phyloP scores from a whole-genome alignment of 371 early-diverging fungal genomes.

The Mortierella sp. region DNA sequence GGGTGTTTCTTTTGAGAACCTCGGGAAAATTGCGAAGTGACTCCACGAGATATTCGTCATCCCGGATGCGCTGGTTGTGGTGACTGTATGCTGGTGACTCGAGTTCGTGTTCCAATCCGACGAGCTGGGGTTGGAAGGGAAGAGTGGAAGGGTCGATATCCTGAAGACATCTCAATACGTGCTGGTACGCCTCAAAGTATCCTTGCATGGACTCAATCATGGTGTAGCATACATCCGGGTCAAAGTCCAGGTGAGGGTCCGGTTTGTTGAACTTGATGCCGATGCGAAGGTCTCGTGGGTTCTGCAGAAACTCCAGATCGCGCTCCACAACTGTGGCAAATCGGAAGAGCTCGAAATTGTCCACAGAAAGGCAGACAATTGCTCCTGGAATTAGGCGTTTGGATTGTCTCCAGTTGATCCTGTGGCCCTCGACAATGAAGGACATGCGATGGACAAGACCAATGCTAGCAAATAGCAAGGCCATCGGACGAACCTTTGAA shows the following conservation, averaged over 20 bases:
- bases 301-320: slow-evolving; percentile 63
- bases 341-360: slow-evolving; percentile 67
- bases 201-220: slow-evolving; percentile 56
- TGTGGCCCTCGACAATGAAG: slow-evolving; percentile 65
- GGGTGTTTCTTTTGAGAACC: slow-evolving; percentile 17
- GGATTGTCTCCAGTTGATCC: slow-evolving; percentile 67
- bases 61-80: neutral
- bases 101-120: slow-evolving; percentile 57
- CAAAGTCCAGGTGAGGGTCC: slow-evolving; percentile 41
- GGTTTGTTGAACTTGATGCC: slow-evolving; percentile 59
- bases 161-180: slow-evolving; percentile 64
- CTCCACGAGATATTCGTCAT: slow-evolving; percentile 23
- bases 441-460: slow-evolving; percentile 68
- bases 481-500: slow-evolving; percentile 66
- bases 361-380: slow-evolving; percentile 67
- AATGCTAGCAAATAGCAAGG: slow-evolving; percentile 64
- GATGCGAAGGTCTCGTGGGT: slow-evolving; percentile 65
- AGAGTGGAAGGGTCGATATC: slow-evolving; percentile 56
- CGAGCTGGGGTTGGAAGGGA: slow-evolving; percentile 60
- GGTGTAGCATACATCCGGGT: slow-evolving; percentile 41
- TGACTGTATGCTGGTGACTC: slow-evolving; percentile 38
- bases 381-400: slow-evolving; percentile 72
- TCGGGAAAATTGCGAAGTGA: slow-evolving; percentile 17
- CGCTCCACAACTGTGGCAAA: slow-evolving; percentile 73
- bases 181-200: slow-evolving; percentile 66